phyloP scores from a whole-genome alignment of 2,329 filamentous ascomycete genomes.

The Aspergillus tamarii region DNA sequence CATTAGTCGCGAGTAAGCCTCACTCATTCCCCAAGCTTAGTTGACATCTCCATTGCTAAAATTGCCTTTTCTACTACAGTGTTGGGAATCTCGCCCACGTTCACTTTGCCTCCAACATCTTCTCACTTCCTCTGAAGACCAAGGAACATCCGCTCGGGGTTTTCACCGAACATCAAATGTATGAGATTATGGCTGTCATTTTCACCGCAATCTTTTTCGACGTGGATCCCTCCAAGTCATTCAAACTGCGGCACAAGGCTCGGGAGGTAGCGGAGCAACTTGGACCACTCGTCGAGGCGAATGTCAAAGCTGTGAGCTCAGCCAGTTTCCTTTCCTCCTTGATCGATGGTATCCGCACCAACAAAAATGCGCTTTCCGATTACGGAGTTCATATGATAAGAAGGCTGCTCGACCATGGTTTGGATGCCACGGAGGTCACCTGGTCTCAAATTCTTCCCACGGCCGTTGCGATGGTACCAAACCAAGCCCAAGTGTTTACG shows the following conservation, averaged over 20 bases:
- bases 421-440: constrained; percentile 67
- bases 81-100: constrained; percentile 59
- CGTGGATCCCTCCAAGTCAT: constrained; percentile 68
- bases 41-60: constrained; percentile 19
- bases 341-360: constrained; percentile 51
- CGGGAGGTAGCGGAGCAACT: constrained; percentile 62
- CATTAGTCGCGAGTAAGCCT: constrained; percentile 60
- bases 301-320: constrained; percentile 64
- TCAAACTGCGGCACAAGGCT: constrained; percentile 63
- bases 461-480: constrained; percentile 68
- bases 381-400: constrained; percentile 71
- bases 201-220: constrained; percentile 69
- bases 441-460: constrained; percentile 73
- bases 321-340: constrained; percentile 60
- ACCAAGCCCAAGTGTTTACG: constrained; percentile 72
- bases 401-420: constrained; percentile 64
- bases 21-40: constrained; percentile 51
- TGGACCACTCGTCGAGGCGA: constrained; percentile 63
- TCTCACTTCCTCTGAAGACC: constrained; percentile 60
- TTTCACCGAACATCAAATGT: constrained; percentile 61
- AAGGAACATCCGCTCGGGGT: constrained; percentile 55
- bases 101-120: constrained; percentile 59
- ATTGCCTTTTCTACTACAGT: constrained; percentile 18
- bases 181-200: constrained; percentile 65
- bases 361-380: constrained; percentile 60